Percentiles rank a stretch among this genome's conserved stretches.
These are phyloP conservation scores for Pythium monospermum DNA, from an alignment of 352 stramenopile species.

Conservation along the genomic window DNA sequence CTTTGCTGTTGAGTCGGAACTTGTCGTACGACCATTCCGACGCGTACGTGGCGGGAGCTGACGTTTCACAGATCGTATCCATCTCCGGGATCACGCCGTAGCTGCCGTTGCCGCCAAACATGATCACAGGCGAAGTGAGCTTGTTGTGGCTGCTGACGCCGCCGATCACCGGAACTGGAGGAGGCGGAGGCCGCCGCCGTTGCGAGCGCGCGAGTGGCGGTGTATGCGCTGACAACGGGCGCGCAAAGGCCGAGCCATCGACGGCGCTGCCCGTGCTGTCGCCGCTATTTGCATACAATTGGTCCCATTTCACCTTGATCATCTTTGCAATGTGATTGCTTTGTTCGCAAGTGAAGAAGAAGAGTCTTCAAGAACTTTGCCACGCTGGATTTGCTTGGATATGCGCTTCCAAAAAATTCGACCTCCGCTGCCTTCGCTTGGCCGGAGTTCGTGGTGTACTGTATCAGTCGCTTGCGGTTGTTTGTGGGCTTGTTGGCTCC, in stretches of 20 bases:
- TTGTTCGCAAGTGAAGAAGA: too few relatives aligned
- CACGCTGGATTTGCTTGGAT: too few relatives aligned
- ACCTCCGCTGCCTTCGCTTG: too few relatives aligned
- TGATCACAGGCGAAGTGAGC: constrained; percentile 9
- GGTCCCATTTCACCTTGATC: constrained; percentile 75
- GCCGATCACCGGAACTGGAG: not conserved
- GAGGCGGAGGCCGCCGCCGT: constrained; percentile 10
- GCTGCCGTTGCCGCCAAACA: constrained; percentile 30
- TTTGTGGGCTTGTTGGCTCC: too few relatives aligned
- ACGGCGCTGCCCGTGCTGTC: constrained; percentile 10
- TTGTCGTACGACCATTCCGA: constrained; percentile 48
- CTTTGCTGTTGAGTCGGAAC: constrained; percentile 54
- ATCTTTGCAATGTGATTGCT: constrained; percentile 17
- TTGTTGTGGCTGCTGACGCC: constrained; percentile 11
- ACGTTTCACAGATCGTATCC: constrained; percentile 73
- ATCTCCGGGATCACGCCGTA: constrained; percentile 36
- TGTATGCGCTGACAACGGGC: not conserved
- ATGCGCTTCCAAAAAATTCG: too few relatives aligned
- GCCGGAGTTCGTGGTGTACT: too few relatives aligned
- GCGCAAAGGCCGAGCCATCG: constrained; percentile 3
- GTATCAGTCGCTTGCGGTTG: too few relatives aligned
- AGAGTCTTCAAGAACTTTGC: too few relatives aligned
- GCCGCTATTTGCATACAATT: constrained; percentile 19
- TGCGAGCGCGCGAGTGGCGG: not conserved
- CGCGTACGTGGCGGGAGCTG: constrained; percentile 35